Evolutionary conservation across 495 filamentous ascomycete species (phyloP), one percentile per base, ranked within the genome.

Genomic region (Tuber aestivum): DNA sequence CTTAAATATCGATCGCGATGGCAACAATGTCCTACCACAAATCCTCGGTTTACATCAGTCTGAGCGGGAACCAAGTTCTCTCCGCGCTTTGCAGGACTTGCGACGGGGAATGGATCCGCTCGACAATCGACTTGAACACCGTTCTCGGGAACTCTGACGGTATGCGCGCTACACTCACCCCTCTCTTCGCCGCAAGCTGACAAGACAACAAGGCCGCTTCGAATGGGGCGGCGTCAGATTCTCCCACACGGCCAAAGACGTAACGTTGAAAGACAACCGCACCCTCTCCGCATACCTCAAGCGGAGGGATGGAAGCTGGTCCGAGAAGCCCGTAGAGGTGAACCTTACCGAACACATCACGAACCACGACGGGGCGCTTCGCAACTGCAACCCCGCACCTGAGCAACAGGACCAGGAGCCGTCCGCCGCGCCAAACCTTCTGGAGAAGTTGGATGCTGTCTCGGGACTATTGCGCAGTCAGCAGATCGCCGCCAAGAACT

Each of bases 21-120:
- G 72, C 70, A 41, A 71, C 70, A 41, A 71, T 69, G 68, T 41
- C 78, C 48, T 79, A 79, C 70, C 72, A 72, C 23, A 65, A 79
- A 73, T 75, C 78, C 21, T 79, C 78, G 9, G 70, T 79, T n/a
- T 79, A 79, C 40, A 70, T 79, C 78, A 79, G 78, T 70, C 73
- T 79, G 16, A 79, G 73, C 37, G 73, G 77, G 37, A 79, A 71
- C 18, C 78, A 79, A 69, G 78, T 75, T 20, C 78, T 79, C 68
- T 79, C 78, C 14, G 78, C 78, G 35, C 72, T 79, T n/a, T 79
- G 78, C 42, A 77, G 78, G 32, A 75, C 78, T 45, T 75, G 72
- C 70, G 73, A 76, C 21, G 78, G 78, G 42, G 78, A 79, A 75
- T 79, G 78, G 78, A 68, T 75, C 48, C 77, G 77, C 23, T 79